Conservation (phyloP, 2,329 filamentous ascomycete genomes). For the Phialophora verrucosa region DNA sequence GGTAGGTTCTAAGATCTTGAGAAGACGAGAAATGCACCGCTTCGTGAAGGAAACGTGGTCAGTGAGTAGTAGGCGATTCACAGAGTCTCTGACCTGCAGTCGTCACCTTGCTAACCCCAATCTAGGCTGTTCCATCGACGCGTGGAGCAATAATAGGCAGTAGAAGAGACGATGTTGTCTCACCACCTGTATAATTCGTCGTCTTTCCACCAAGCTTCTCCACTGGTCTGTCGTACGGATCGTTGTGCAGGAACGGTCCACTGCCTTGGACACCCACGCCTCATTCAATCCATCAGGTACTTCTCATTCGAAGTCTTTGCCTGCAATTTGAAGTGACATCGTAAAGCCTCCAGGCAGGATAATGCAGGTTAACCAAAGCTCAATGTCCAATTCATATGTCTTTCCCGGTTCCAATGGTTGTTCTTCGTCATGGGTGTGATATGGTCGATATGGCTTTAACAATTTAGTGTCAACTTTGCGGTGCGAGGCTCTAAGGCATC, state of each 20-base stretch:
- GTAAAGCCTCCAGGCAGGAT: constrained; percentile 15
- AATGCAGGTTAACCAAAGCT: constrained; percentile 19
- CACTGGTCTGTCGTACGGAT: constrained; percentile 2
- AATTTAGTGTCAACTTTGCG: constrained; percentile 14
- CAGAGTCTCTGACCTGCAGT: too few species aligned
- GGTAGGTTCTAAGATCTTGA: too few species aligned
- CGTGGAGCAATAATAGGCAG: constrained; percentile 12
- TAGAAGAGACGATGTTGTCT: constrained; percentile 1
- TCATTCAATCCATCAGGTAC: constrained; percentile 12
- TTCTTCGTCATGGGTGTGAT: constrained; percentile 22
- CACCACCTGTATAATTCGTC: constrained; percentile 13
- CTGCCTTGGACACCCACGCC: constrained; percentile 12
- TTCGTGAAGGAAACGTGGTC: too few species aligned
- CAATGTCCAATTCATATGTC: constrained; percentile 21
- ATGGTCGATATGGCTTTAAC: constrained; percentile 18
- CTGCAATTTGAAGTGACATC: constrained; percentile 16
- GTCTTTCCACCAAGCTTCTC: constrained; percentile 11
- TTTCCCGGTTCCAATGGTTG: constrained; percentile 17
- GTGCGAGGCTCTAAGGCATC: constrained; percentile 19
- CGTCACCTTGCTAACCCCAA: too few species aligned
- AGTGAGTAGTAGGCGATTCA: too few species aligned
- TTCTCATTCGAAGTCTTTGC: constrained; percentile 23
- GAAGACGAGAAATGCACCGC: too few species aligned
- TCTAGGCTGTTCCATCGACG: too few species aligned
- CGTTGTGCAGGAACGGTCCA: constrained; percentile 19